Conservation (phyloP, 345 rosid genomes). For the Ceriops tagal region DNA sequence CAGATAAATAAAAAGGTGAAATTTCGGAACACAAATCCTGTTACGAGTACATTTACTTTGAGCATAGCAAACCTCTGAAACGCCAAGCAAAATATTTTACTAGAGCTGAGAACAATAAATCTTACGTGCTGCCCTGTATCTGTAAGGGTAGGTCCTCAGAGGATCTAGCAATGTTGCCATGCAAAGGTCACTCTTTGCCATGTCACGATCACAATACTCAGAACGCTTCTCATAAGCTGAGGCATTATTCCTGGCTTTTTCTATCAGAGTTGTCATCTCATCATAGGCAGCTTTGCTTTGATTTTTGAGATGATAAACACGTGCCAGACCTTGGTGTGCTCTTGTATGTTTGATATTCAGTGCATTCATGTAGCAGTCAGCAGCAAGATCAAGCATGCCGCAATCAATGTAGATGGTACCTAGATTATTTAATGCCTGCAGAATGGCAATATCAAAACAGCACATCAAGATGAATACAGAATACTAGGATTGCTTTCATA, state of each 20-base stretch:
- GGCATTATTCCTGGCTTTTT: slow-evolving; percentile 84
- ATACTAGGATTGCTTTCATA: not conserved
- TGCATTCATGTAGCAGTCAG: slow-evolving; percentile 82
- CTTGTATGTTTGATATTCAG: slow-evolving; percentile 92
- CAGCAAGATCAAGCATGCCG: slow-evolving; percentile 83
- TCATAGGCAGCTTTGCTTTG: slow-evolving; percentile 83
- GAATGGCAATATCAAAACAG: slow-evolving; percentile 12
- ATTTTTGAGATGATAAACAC: slow-evolving; percentile 79
- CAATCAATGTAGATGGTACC: slow-evolving; percentile 86
- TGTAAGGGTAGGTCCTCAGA: slow-evolving; percentile 90
- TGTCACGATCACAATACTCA: slow-evolving; percentile 87
- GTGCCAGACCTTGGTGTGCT: slow-evolving; percentile 96
- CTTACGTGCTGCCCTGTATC: slow-evolving; percentile 95
- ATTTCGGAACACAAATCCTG: too few species aligned
- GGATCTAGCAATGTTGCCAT: slow-evolving; percentile 86
- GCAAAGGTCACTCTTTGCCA: slow-evolving; percentile 82
- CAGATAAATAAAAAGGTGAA: too few species aligned
- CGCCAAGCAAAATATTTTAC: too few species aligned
- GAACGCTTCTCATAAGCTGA: slow-evolving; percentile 96
- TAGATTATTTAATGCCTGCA: slow-evolving; percentile 87
- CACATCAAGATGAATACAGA: not conserved
- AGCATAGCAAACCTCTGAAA: too few species aligned
- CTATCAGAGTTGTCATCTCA: slow-evolving; percentile 95
- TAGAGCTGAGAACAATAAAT: too few species aligned
- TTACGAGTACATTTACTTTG: too few species aligned